These are phyloP conservation scores for Clonostachys byssicola DNA, from an alignment of 2,329 filamentous ascomycete genomes.

Conservation along the genomic window DNA sequence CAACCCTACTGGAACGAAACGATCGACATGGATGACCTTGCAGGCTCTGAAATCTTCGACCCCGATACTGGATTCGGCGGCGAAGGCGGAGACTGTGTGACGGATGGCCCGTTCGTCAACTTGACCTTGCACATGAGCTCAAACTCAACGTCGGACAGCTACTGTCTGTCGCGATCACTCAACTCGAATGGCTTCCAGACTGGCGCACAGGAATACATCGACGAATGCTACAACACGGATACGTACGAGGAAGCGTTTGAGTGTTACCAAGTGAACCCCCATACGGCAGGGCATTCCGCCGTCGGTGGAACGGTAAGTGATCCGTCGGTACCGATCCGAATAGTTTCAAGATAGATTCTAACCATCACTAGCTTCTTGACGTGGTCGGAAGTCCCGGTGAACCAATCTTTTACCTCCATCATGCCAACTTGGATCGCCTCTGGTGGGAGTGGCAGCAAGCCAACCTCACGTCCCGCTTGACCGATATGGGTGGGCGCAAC, in stretches of 20 bases:
- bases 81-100: not conserved
- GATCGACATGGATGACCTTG: not conserved
- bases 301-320: not conserved
- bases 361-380: too few species aligned
- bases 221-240: not conserved
- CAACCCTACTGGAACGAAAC: not conserved
- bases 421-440: slow-evolving; percentile 7
- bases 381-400: not conserved
- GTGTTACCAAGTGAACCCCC: not conserved
- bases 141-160: not conserved
- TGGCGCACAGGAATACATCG: too few species aligned
- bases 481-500: slow-evolving; percentile 5
- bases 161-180: not conserved
- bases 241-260: not conserved
- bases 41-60: too few species aligned
- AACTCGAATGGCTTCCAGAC: not conserved
- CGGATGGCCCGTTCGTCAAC: not conserved
- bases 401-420: slow-evolving; percentile 2
- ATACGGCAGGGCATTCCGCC: not conserved
- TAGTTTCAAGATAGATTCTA: too few species aligned
- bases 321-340: too few species aligned
- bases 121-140: not conserved
- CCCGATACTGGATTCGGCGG: too few species aligned
- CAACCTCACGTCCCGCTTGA: slow-evolving; percentile 6
- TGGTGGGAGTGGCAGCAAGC: slow-evolving; percentile 11